Percentiles rank a stretch among this genome's conserved stretches.
Conservation (phyloP, 176 grass and related monocot genomes). For the Tuctoria greenei region DNA sequence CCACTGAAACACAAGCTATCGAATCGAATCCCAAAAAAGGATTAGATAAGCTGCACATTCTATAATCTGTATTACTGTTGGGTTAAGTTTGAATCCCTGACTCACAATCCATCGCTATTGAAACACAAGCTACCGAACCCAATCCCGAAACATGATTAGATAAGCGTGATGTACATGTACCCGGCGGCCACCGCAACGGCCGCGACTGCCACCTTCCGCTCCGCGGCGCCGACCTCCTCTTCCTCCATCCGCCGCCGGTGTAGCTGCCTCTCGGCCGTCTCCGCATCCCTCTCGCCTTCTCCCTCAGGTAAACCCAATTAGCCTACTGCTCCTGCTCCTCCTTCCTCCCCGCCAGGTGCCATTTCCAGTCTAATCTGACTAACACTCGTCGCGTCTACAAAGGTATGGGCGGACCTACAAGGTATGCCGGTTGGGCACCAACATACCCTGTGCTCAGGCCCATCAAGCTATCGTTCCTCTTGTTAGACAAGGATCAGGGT, state of each 20-base stretch:
- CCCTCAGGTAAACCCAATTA: conserved; percentile 32
- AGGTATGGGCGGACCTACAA: too few species aligned
- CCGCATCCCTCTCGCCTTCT: conserved; percentile 37
- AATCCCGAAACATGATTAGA: too few species aligned
- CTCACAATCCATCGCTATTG: too few species aligned
- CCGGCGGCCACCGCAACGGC: conserved; percentile 25
- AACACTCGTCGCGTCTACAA: conserved; percentile 27
- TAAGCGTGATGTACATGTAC: too few species aligned
- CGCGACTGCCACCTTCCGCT: conserved; percentile 29
- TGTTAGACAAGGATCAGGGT: too few species aligned
- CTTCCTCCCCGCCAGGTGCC: background rate
- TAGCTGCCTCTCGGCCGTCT: conserved; percentile 11
- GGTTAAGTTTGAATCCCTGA: too few species aligned
- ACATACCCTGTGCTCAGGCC: too few species aligned
- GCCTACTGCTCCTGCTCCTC: background rate
- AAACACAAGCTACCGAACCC: too few species aligned
- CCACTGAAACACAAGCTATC: conserved; percentile 23
- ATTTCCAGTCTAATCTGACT: conserved; percentile 37
- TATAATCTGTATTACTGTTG: too few species aligned
- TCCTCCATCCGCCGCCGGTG: conserved; percentile 2
- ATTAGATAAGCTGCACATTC: too few species aligned
- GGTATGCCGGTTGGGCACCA: too few species aligned
- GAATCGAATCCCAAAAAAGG: background rate
- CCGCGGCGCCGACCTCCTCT: conserved; percentile 17
- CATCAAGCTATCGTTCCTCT: too few species aligned